phyloP scores from a whole-genome alignment of 768 basidiomycete species.

The Boletus vinaceobasis region DNA sequence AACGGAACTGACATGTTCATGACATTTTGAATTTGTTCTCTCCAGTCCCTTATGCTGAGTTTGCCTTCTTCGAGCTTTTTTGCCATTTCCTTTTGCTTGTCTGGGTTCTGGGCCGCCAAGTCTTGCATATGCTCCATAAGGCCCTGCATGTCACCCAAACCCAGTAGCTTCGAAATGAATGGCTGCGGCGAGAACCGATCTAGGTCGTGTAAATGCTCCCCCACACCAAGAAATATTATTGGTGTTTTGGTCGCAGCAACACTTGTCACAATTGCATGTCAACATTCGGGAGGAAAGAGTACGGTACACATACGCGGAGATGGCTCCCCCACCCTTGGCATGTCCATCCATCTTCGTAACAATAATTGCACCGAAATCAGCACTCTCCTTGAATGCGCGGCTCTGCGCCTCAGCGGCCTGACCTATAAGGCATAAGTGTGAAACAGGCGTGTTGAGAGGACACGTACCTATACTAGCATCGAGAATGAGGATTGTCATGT shows the following conservation, averaged over 20 bases:
- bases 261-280: constrained; percentile 40
- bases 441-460: neutral
- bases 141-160: constrained; percentile 94
- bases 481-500: constrained; percentile 93
- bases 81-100: constrained; percentile 96
- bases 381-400: constrained; percentile 95
- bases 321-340: constrained; percentile 97
- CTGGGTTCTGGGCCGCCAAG: constrained; percentile 87
- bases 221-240: constrained; percentile 97
- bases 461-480: constrained; percentile 89
- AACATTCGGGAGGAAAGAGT: neutral
- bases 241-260: constrained; percentile 99
- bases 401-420: constrained; percentile 98
- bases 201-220: constrained; percentile 96
- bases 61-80: constrained; percentile 98
- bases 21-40: constrained; percentile 94
- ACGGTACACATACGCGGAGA: constrained; percentile 78
- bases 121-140: constrained; percentile 99
- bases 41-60: constrained; percentile 94
- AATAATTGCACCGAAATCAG: constrained; percentile 97
- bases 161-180: constrained; percentile 94
- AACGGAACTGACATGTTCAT: constrained; percentile 85
- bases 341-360: constrained; percentile 99
- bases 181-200: constrained; percentile 95
- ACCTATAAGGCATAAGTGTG: constrained; percentile 41